Evolutionary conservation across 2,329 filamentous ascomycete species (phyloP).

Genomic region (Colletotrichum scovillei): DNA sequence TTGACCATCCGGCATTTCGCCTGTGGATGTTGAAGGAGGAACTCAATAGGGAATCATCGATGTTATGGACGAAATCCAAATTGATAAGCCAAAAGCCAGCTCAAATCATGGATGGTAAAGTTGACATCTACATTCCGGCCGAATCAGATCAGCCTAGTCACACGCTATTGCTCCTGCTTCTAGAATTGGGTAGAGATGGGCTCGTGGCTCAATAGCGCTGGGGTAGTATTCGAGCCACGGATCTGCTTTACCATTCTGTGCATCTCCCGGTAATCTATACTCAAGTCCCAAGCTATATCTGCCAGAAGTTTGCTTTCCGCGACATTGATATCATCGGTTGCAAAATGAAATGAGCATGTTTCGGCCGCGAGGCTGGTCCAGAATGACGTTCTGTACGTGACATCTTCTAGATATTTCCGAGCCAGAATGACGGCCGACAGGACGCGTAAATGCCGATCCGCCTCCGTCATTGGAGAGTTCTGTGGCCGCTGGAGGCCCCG

Average conservation of each 20-base stretch:
- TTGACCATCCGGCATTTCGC: too few species aligned
- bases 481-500: background rate
- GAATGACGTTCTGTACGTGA: constrained; percentile 2
- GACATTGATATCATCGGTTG: background rate
- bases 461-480: background rate
- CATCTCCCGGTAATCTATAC: background rate
- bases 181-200: too few species aligned
- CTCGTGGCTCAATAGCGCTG: too few species aligned
- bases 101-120: too few species aligned
- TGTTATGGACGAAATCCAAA: too few species aligned
- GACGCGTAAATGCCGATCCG: background rate
- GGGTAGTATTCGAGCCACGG: too few species aligned
- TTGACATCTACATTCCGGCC: too few species aligned
- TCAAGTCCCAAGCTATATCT: background rate
- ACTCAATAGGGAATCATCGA: too few species aligned
- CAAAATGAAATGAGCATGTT: background rate
- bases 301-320: background rate
- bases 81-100: too few species aligned
- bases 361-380: background rate
- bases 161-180: too few species aligned
- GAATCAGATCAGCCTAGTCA: too few species aligned
- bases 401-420: constrained; percentile 2
- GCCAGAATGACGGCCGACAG: background rate
- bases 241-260: background rate
- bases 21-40: too few species aligned